Evolutionary conservation across 257 asterid species (phyloP).

Genomic region (Capsicum baccatum): DNA sequence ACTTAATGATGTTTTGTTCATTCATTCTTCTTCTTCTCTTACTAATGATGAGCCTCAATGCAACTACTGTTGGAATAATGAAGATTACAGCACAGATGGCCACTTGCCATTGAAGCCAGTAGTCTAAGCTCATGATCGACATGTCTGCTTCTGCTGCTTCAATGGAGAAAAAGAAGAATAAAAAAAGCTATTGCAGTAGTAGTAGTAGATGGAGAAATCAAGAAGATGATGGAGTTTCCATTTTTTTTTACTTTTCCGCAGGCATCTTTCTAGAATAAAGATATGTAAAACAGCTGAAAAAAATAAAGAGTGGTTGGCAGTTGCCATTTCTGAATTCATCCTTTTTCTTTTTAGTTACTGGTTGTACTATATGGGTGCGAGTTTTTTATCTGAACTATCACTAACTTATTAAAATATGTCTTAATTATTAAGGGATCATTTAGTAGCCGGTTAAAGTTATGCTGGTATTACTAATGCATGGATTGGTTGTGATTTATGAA

Average conservation of each 20-base stretch:
- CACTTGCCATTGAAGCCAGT: slow-evolving; percentile 89
- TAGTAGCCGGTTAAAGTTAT: too few species aligned
- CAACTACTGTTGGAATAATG: slow-evolving; percentile 50
- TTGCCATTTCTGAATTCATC: not conserved
- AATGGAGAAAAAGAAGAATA: too few species aligned
- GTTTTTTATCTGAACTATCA: too few species aligned
- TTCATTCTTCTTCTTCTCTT: slow-evolving; percentile 26
- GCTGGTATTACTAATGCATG: too few species aligned
- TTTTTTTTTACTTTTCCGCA: not conserved
- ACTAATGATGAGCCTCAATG: slow-evolving; percentile 48
- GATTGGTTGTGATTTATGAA: too few species aligned
- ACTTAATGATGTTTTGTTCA: not conserved
- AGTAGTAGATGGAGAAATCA: too few species aligned
- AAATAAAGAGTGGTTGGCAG: not conserved
- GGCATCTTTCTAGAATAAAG: not conserved
- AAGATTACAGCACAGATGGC: slow-evolving; percentile 55
- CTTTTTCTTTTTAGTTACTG: too few species aligned
- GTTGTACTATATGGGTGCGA: too few species aligned
- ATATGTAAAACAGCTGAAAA: not conserved
- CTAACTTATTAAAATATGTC: too few species aligned
- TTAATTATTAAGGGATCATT: too few species aligned
- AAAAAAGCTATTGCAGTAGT: too few species aligned
- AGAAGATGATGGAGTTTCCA: not conserved
- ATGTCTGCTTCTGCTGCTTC: not conserved
- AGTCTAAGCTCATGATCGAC: slow-evolving; percentile 31